Evolutionary conservation across 257 asterid species (phyloP).

Genomic region (Buddleja alternifolia): DNA sequence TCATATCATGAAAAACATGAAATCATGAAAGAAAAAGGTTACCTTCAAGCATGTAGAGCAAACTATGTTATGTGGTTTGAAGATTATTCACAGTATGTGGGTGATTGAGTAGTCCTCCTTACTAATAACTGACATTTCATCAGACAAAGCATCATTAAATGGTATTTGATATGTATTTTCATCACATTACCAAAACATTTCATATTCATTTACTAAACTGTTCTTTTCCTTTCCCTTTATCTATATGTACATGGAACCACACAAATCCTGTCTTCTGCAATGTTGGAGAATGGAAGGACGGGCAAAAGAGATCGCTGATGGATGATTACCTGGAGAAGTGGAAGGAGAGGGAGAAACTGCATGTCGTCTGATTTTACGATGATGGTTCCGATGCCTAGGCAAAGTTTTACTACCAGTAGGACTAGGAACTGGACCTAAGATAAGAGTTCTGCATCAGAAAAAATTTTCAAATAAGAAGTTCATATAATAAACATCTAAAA

Average conservation of each 20-base stretch:
- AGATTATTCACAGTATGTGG: not conserved
- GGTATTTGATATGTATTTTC: not conserved
- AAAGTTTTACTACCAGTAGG: constrained; percentile 46
- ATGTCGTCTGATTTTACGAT: constrained; percentile 42
- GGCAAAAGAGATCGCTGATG: constrained; percentile 17
- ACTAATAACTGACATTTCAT: constrained; percentile 19
- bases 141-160: constrained; percentile 2
- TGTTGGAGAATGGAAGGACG: not conserved
- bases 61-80: not conserved
- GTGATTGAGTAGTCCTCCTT: not conserved
- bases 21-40: not conserved
- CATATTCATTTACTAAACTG: constrained; percentile 1
- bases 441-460: constrained; percentile 40
- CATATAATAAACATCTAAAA: constrained; percentile 12
- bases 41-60: constrained; percentile 9
- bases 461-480: not conserved
- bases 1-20: constrained; percentile 2
- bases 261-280: not conserved
- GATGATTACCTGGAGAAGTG: constrained; percentile 60
- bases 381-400: constrained; percentile 52
- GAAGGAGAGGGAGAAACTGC: constrained; percentile 80
- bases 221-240: not conserved
- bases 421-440: constrained; percentile 54
- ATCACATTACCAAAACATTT: not conserved
- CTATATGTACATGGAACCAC: not conserved